Conservation (phyloP, 2,329 filamentous ascomycete species). For the Aspergillus fumigatus region DNA sequence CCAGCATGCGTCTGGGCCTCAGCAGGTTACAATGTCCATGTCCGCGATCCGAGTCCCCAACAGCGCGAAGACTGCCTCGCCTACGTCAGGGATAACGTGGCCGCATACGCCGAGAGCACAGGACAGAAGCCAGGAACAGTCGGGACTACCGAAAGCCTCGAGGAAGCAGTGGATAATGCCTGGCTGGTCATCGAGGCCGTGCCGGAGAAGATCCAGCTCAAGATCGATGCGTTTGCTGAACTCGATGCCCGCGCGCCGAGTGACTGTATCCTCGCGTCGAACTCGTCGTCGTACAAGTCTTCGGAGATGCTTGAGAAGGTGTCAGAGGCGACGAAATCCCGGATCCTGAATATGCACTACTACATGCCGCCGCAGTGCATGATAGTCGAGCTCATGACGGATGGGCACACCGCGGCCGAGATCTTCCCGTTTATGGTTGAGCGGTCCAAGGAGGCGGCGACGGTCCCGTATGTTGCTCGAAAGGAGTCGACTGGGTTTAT, state of each 20-base stretch:
- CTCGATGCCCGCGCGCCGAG: constrained; percentile 40
- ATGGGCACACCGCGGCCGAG: constrained; percentile 39
- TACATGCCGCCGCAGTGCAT: constrained; percentile 46
- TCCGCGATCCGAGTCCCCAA: constrained; percentile 29
- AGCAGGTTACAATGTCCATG: constrained; percentile 26
- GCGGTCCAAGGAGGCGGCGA: constrained; percentile 38
- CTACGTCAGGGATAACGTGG: constrained; percentile 33
- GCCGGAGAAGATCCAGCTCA: constrained; percentile 48
- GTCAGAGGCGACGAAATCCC: constrained; percentile 29
- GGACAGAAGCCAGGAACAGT: constrained; percentile 27
- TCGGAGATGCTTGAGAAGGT: constrained; percentile 46
- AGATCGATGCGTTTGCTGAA: constrained; percentile 46
- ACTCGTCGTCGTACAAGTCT: constrained; percentile 51
- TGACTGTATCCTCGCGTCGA: constrained; percentile 49
- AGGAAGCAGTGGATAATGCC: constrained; percentile 40
- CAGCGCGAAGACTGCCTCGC: constrained; percentile 26
- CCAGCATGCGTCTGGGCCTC: constrained; percentile 31
- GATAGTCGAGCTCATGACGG: constrained; percentile 53
- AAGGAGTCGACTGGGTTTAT: constrained; percentile 52
- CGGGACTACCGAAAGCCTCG: constrained; percentile 34
- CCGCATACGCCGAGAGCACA: constrained; percentile 25
- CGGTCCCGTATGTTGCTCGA: constrained; percentile 40
- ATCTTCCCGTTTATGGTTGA: constrained; percentile 47
- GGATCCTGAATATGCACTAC: constrained; percentile 51
- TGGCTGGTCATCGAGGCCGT: constrained; percentile 55